phyloP scores from a whole-genome alignment of 768 basidiomycete genomes.

The Trametes sanguinea region DNA sequence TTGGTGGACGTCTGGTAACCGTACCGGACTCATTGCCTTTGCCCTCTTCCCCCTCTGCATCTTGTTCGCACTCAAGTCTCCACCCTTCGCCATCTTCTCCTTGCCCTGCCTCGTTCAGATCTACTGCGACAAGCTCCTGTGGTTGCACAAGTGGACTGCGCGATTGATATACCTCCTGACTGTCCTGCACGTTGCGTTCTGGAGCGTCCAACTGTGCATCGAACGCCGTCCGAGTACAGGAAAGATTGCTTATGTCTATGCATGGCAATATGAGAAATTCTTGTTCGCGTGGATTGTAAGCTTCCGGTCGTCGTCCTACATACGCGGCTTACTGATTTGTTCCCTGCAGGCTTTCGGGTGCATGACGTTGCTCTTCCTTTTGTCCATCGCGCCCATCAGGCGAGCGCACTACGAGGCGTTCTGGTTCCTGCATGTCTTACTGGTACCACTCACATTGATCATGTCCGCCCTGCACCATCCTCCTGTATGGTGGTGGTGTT shows the following conservation, averaged over 20 bases:
- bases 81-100: slow-evolving; percentile 73
- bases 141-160: slow-evolving; percentile 72
- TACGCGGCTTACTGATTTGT: neutral
- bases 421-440: slow-evolving; percentile 62
- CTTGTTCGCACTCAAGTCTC: slow-evolving; percentile 68
- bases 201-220: slow-evolving; percentile 64
- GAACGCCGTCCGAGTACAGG: slow-evolving; percentile 49
- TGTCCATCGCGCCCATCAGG: slow-evolving; percentile 54
- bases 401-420: slow-evolving; percentile 61
- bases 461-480: slow-evolving; percentile 70
- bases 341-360: slow-evolving; percentile 53
- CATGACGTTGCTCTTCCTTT: slow-evolving; percentile 53
- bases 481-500: slow-evolving; percentile 67
- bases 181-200: slow-evolving; percentile 60
- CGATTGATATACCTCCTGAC: slow-evolving; percentile 68
- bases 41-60: slow-evolving; percentile 71
- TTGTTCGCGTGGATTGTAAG: slow-evolving; percentile 61
- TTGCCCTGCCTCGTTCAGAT: slow-evolving; percentile 60
- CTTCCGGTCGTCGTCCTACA: neutral
- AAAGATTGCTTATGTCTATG: slow-evolving; percentile 48
- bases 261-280: slow-evolving; percentile 63
- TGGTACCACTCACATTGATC: slow-evolving; percentile 63
- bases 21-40: slow-evolving; percentile 72
- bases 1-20: slow-evolving; percentile 70
- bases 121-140: slow-evolving; percentile 74